Evolutionary conservation across 2,329 filamentous ascomycete species (phyloP).

Genomic region (Hypomyces perniciosus): DNA sequence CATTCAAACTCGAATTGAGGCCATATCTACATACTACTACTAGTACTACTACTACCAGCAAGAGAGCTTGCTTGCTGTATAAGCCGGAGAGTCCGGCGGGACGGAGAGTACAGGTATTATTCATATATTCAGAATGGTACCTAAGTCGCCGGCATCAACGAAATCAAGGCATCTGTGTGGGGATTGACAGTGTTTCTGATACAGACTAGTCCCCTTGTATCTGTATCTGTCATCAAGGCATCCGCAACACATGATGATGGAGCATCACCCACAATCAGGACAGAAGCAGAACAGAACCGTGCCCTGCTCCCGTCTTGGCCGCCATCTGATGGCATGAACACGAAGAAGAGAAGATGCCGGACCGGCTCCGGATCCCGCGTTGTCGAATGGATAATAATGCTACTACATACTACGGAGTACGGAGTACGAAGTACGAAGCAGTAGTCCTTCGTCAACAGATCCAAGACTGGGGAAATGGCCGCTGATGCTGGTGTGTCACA

Average conservation of each 20-base stretch:
- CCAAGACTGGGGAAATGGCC: too few species aligned
- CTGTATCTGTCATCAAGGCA: too few species aligned
- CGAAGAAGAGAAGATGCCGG: not conserved
- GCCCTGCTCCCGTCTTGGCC: not conserved
- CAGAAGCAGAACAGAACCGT: not conserved
- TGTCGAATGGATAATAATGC: too few species aligned
- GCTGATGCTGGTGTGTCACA: too few species aligned
- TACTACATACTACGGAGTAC: too few species aligned
- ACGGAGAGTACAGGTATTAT: not conserved
- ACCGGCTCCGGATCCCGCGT: not conserved
- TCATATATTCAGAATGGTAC: not conserved
- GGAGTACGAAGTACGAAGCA: too few species aligned
- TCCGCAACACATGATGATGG: too few species aligned
- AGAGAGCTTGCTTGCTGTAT: too few species aligned
- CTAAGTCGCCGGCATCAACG: not conserved
- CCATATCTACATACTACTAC: too few species aligned
- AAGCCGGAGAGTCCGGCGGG: not conserved
- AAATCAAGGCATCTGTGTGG: constrained; percentile 8
- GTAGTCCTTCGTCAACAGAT: too few species aligned
- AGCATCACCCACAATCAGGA: not conserved
- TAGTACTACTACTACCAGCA: too few species aligned
- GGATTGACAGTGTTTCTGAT: constrained; percentile 2
- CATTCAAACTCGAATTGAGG: too few species aligned
- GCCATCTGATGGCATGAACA: not conserved
- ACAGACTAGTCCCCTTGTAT: not conserved